Conservation (phyloP, 2,329 filamentous ascomycete species). For the Cladosporium velox region DNA sequence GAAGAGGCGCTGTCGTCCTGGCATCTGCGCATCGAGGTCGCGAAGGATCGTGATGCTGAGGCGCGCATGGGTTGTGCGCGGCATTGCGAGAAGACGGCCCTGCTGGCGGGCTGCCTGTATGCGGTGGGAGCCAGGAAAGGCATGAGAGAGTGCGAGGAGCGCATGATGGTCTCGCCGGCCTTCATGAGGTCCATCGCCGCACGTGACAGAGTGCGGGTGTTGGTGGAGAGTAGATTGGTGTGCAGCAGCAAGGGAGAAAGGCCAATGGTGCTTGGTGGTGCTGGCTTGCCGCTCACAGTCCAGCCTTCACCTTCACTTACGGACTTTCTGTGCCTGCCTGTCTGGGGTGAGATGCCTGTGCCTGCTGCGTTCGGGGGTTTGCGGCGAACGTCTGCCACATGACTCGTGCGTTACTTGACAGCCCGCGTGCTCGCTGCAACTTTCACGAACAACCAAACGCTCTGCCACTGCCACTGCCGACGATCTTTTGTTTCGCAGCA, state of each 20-base stretch:
- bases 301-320: background rate
- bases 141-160: slow-evolving; percentile 30
- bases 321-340: slow-evolving; percentile 10
- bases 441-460: background rate
- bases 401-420: slow-evolving; percentile 9
- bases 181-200: slow-evolving; percentile 27
- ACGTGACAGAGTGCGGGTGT: slow-evolving; percentile 3
- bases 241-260: background rate
- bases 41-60: slow-evolving; percentile 28
- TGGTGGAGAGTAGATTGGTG: background rate
- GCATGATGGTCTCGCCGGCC: slow-evolving; percentile 35
- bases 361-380: slow-evolving; percentile 14
- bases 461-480: background rate
- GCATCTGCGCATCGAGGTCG: slow-evolving; percentile 17
- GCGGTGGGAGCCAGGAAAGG: slow-evolving; percentile 28
- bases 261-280: slow-evolving; percentile 1
- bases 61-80: slow-evolving; percentile 21
- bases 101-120: slow-evolving; percentile 21
- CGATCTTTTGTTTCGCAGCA: background rate
- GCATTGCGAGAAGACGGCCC: slow-evolving; percentile 24
- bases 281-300: slow-evolving; percentile 1
- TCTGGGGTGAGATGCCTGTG: background rate
- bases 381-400: slow-evolving; percentile 17
- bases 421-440: background rate
- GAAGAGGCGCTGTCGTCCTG: slow-evolving; percentile 22